Evolutionary conservation across 2,329 filamentous ascomycete genomes (phyloP).

Genomic region (Exophiala alcalophila): DNA sequence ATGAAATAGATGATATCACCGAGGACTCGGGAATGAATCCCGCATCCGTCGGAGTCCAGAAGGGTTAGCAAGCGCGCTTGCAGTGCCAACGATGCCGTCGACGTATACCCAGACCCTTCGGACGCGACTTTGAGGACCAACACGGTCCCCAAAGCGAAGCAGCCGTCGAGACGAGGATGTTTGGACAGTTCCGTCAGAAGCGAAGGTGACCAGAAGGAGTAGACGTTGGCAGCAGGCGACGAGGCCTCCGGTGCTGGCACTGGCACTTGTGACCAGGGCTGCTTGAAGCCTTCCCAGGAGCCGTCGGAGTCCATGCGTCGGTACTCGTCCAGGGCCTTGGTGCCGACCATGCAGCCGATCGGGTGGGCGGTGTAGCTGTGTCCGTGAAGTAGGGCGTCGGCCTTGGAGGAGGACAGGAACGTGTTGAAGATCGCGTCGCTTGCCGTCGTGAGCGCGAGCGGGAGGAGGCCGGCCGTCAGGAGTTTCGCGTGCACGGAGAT

Average conservation of each 20-base stretch:
- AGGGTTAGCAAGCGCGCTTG: slow-evolving; percentile 48
- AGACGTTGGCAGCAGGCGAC: slow-evolving; percentile 39
- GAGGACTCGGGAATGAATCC: slow-evolving; percentile 58
- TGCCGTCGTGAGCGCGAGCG: slow-evolving; percentile 72
- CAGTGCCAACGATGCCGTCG: slow-evolving; percentile 53
- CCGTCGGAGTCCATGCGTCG: slow-evolving; percentile 54
- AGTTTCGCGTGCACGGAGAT: slow-evolving; percentile 81
- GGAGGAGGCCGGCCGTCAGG: slow-evolving; percentile 74
- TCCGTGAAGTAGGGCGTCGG: slow-evolving; percentile 74
- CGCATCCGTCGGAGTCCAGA: slow-evolving; percentile 39
- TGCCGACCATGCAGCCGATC: slow-evolving; percentile 73
- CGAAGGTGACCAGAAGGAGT: slow-evolving; percentile 68
- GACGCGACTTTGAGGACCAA: slow-evolving; percentile 60
- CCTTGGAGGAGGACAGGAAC: slow-evolving; percentile 70
- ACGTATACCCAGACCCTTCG: slow-evolving; percentile 55
- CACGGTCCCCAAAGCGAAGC: slow-evolving; percentile 72
- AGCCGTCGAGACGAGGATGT: slow-evolving; percentile 56
- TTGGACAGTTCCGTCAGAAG: slow-evolving; percentile 61
- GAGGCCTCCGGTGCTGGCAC: neutral
- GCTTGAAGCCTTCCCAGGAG: slow-evolving; percentile 56
- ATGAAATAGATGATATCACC: slow-evolving; percentile 62
- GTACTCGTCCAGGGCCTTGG: slow-evolving; percentile 63
- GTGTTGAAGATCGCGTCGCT: slow-evolving; percentile 69
- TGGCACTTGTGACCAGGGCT: slow-evolving; percentile 22
- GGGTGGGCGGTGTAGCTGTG: slow-evolving; percentile 86